Percentiles rank a stretch among this genome's conserved stretches.
Evolutionary conservation across 176 grass and related monocot genomes (phyloP).

Genomic region (Aegilops sharonensis): DNA sequence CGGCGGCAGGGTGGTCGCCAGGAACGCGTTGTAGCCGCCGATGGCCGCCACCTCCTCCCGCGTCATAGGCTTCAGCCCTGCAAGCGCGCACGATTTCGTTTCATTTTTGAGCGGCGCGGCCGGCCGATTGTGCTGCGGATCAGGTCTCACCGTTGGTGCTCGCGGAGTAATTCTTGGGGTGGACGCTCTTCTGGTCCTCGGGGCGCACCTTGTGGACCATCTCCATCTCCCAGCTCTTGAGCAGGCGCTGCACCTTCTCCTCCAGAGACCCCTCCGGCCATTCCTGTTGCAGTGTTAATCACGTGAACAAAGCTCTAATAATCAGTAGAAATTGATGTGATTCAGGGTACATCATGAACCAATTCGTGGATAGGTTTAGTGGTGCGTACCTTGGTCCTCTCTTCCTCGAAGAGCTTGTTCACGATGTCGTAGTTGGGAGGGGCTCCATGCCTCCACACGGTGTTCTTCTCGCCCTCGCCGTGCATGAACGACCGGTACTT

Average conservation of each 20-base stretch:
- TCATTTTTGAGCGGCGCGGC: too few relatives aligned
- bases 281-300: not conserved
- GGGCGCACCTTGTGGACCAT: constrained; percentile 51
- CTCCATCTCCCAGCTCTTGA: constrained; percentile 90
- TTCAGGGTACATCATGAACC: not conserved
- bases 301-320: not conserved
- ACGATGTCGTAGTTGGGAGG: constrained; percentile 75
- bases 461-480: constrained; percentile 61
- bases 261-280: constrained; percentile 70
- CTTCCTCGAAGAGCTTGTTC: constrained; percentile 80
- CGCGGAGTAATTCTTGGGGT: constrained; percentile 3
- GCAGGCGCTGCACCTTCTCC: constrained; percentile 67
- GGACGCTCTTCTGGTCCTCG: constrained; percentile 62
- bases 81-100: too few relatives aligned
- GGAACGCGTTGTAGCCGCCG: constrained; percentile 71
- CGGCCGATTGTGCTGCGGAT: not conserved
- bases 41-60: constrained; percentile 32
- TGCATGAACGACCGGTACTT: constrained; percentile 74
- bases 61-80: constrained; percentile 31
- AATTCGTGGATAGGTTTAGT: not conserved
- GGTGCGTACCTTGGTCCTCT: constrained; percentile 44
- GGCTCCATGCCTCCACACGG: constrained; percentile 56
- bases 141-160: constrained; percentile 53
- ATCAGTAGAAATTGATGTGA: not conserved
- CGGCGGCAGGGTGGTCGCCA: constrained; percentile 48